Conservation (phyloP, 2,329 filamentous ascomycete genomes). For the Akanthomyces muscarius region DNA sequence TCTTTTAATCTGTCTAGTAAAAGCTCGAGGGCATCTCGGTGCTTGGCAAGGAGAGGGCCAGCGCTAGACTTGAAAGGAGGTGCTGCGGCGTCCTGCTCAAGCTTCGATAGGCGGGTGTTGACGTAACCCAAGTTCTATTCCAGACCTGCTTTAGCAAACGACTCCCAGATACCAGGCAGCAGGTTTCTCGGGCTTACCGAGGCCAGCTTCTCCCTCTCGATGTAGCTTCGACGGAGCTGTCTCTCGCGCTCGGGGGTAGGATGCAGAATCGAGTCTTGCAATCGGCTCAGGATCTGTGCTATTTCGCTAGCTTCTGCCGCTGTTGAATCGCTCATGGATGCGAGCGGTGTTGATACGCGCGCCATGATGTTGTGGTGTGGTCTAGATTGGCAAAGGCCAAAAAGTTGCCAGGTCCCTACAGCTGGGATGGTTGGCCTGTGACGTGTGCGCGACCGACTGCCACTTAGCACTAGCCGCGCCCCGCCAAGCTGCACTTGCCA, state of each 20-base stretch:
- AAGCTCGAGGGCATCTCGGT: conserved; percentile 62
- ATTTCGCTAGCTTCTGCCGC: conserved; percentile 46
- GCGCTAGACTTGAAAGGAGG: neutral
- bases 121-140: conserved; percentile 65
- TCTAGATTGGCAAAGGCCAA: neutral
- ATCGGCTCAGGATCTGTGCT: conserved; percentile 58
- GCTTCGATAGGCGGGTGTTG: conserved; percentile 60
- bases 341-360: neutral
- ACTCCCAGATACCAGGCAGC: conserved; percentile 23
- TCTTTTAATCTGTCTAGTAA: conserved; percentile 65
- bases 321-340: neutral
- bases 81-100: conserved; percentile 60
- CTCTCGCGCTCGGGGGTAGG: conserved; percentile 56
- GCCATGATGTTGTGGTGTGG: conserved; percentile 13
- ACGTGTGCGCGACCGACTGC: neutral
- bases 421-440: neutral
- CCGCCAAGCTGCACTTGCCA: neutral
- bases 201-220: conserved; percentile 51
- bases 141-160: conserved; percentile 46
- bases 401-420: neutral
- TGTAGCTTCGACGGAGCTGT: conserved; percentile 56
- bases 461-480: neutral
- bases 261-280: conserved; percentile 62
- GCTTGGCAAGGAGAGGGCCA: conserved; percentile 45
- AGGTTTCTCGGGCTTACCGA: conserved; percentile 31